Evolutionary conservation across 345 rosid species (phyloP).

Genomic region (Alliaria petiolata): DNA sequence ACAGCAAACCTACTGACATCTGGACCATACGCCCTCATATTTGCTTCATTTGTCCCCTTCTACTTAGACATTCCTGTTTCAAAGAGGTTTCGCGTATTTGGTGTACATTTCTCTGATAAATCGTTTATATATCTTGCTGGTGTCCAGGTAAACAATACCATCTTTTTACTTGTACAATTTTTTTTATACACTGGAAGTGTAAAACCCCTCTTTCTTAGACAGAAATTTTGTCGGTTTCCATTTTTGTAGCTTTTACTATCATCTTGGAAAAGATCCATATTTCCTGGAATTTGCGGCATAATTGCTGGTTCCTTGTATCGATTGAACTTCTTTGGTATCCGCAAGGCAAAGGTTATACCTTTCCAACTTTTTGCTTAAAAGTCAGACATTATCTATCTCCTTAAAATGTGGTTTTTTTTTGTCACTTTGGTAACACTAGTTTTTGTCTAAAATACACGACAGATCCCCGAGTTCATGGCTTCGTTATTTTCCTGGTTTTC

Average conservation of each 20-base stretch:
- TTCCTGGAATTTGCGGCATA: slow-evolving; percentile 84
- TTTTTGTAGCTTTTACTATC: slow-evolving; percentile 81
- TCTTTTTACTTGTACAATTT: background rate
- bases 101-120: slow-evolving; percentile 77
- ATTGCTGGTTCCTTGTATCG: slow-evolving; percentile 90
- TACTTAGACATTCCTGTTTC: slow-evolving; percentile 89
- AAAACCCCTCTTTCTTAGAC: background rate
- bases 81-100: slow-evolving; percentile 63
- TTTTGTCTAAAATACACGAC: slow-evolving; percentile 14
- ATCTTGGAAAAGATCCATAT: slow-evolving; percentile 78
- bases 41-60: slow-evolving; percentile 88
- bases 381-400: background rate
- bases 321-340: slow-evolving; percentile 68
- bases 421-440: slow-evolving; percentile 10
- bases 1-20: slow-evolving; percentile 52
- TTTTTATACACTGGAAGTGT: background rate
- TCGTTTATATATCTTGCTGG: slow-evolving; percentile 95
- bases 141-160: slow-evolving; percentile 60
- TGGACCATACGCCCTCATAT: slow-evolving; percentile 92
- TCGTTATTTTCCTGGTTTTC: slow-evolving; percentile 66
- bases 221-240: background rate
- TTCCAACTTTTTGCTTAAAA: background rate
- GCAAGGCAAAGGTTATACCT: slow-evolving; percentile 73
- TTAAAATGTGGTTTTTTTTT: background rate
- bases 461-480: slow-evolving; percentile 71